A percentile compares a stretch with the other conserved stretches of the same genome.
phyloP scores from a whole-genome alignment of 176 grass and related monocot species.

The Eleusine coracana region DNA sequence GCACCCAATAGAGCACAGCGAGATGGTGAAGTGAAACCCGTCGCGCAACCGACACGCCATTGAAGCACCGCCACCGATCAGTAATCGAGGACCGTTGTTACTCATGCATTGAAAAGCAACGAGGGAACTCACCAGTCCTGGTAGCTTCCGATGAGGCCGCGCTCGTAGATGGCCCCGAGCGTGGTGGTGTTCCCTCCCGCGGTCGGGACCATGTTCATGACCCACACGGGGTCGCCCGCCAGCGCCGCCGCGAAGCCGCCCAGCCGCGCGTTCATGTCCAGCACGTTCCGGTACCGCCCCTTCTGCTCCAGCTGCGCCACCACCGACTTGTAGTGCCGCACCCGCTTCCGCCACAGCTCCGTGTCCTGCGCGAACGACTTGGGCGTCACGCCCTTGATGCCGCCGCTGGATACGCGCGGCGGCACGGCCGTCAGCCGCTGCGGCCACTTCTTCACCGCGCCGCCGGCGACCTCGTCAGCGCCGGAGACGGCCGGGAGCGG shows the following conservation, averaged over 20 bases:
- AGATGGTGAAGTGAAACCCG: constrained; percentile 31
- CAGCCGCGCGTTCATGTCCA: constrained; percentile 80
- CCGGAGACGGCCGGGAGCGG: constrained; percentile 63
- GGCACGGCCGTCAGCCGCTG: constrained; percentile 69
- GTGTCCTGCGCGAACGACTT: constrained; percentile 70
- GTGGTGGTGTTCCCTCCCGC: constrained; percentile 47
- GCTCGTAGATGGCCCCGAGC: constrained; percentile 84
- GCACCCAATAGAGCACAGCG: constrained; percentile 27
- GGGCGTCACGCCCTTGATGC: constrained; percentile 48
- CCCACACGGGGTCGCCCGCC: constrained; percentile 71
- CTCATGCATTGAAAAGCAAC: background rate
- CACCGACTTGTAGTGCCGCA: constrained; percentile 76
- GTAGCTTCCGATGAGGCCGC: constrained; percentile 89
- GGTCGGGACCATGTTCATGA: constrained; percentile 87
- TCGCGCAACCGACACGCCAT: background rate
- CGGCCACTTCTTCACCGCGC: constrained; percentile 80
- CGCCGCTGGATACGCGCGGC: constrained; percentile 60
- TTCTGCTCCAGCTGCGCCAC: constrained; percentile 70
- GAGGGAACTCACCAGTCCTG: constrained; percentile 86
- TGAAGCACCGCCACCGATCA: constrained; percentile 11
- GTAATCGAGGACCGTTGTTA: background rate
- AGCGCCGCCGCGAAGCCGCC: constrained; percentile 84
- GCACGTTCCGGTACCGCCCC: constrained; percentile 82
- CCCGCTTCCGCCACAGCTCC: constrained; percentile 72
- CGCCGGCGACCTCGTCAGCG: constrained; percentile 54